These are phyloP conservation scores for Moesziomyces globuligerus DNA, from an alignment of 1,284 basidiomycete genomes.

Conservation along the genomic window DNA sequence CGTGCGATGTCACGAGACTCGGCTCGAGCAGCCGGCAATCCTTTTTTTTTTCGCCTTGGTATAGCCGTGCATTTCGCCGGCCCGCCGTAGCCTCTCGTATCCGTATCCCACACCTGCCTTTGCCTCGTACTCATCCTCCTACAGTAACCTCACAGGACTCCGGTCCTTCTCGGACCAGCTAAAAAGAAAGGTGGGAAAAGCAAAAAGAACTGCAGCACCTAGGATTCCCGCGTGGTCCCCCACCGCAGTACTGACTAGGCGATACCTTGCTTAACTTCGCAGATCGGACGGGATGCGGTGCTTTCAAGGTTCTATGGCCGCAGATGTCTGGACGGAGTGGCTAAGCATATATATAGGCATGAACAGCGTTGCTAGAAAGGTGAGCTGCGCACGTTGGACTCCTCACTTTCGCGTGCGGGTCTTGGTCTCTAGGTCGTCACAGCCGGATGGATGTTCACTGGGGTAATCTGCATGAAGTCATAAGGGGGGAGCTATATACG, in stretches of 20 bases:
- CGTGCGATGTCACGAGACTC: slow-evolving; percentile 30
- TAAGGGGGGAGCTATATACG: slow-evolving; percentile 29
- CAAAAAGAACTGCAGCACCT: slow-evolving; percentile 76
- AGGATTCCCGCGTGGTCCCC: slow-evolving; percentile 85
- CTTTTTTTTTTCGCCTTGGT: slow-evolving; percentile 17
- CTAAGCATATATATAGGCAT: too few relatives aligned
- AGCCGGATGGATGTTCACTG: too few relatives aligned
- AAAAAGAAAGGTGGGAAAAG: slow-evolving; percentile 10
- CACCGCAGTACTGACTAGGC: slow-evolving; percentile 84
- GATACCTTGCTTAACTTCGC: slow-evolving; percentile 81
- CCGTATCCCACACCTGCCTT: too few relatives aligned
- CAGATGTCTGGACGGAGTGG: slow-evolving; percentile 71
- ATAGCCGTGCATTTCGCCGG: slow-evolving; percentile 23
- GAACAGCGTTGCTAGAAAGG: too few relatives aligned
- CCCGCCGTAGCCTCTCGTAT: too few relatives aligned
- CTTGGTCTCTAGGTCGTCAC: too few relatives aligned
- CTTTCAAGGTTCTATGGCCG: slow-evolving; percentile 81
- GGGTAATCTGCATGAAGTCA: slow-evolving; percentile 28
- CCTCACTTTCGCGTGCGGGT: too few relatives aligned
- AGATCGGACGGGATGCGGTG: slow-evolving; percentile 83
- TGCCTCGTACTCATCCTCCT: too few relatives aligned
- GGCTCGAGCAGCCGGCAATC: slow-evolving; percentile 9
- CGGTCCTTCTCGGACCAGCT: too few relatives aligned
- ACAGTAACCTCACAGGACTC: too few relatives aligned
- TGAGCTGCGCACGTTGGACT: too few relatives aligned